A percentile compares a stretch with the other conserved stretches of the same genome.
Evolutionary conservation across 129 eudicot species (phyloP).

Genomic region (Daucus carota): DNA sequence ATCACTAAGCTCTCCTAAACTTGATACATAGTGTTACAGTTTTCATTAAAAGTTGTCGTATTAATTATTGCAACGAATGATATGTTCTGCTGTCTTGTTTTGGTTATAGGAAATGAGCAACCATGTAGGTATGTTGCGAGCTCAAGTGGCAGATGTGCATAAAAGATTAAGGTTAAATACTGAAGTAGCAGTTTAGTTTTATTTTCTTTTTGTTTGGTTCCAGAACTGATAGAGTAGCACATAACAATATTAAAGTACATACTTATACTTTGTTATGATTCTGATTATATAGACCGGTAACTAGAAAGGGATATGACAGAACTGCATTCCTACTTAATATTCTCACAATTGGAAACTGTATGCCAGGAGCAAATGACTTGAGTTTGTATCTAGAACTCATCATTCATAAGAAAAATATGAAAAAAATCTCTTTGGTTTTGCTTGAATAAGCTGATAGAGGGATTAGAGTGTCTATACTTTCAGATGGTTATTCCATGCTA

Average conservation of each 20-base stretch:
- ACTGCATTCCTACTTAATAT: neutral
- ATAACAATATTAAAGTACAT: neutral
- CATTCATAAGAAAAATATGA: neutral
- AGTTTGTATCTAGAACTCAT: neutral
- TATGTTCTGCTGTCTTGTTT: slow-evolving; percentile 6
- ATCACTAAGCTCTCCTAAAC: slow-evolving; percentile 16
- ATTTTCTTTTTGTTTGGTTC: neutral
- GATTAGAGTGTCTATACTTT: neutral
- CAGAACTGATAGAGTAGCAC: neutral
- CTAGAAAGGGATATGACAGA: neutral
- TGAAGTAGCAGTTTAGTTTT: slow-evolving; percentile 3
- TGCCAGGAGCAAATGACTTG: neutral
- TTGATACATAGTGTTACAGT: slow-evolving; percentile 7
- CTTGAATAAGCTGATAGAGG: neutral
- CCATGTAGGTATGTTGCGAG: slow-evolving; percentile 54
- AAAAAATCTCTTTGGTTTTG: neutral
- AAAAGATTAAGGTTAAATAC: slow-evolving; percentile 44
- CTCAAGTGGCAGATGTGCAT: slow-evolving; percentile 57
- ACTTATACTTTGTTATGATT: neutral
- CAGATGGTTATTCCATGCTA: neutral
- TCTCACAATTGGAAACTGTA: neutral
- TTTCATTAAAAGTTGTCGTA: neutral
- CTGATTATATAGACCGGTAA: neutral
- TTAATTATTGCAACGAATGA: neutral
- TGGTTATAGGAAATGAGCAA: slow-evolving; percentile 52